Evolutionary conservation across 371 early-diverging fungal genomes (phyloP), one percentile per base, ranked within the genome.

Genomic region (Saksenaea vasiformis): DNA sequence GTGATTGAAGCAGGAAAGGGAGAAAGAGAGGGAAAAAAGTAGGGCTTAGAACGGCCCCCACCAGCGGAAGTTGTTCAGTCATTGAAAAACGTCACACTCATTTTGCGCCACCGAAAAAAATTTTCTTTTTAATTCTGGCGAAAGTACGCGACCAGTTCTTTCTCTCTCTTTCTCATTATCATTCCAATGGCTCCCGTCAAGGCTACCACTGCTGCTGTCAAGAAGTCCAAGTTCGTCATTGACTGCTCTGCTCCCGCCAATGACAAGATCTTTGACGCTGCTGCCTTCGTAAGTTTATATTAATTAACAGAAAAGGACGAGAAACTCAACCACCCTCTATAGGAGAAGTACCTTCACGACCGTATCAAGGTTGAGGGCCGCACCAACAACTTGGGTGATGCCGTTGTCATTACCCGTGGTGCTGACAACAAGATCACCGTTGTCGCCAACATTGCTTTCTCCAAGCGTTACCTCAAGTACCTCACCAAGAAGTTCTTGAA

Each of bases 381-480:
- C 78, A 95, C 97, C 78, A 91, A 91, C 86, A 97, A 97, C 93
- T 88, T 98, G 75, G 92, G 92, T 69, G 93, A 93, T 56, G 74
- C 87, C 71, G 88, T 98, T 71, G 79, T 87, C 77, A 93, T 97
- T 75, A 78, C 87, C 85, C 93, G 95, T 72, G 83, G 77, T 67
- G 77, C 73, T 69, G 90, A 89, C 69, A 85, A 85, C 80, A 86
- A 89, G 83, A 83, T 93, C 78, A 86, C 87, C 60, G 87, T 97
- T 79, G 87, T 89, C 72, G 78, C 92, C 78, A 87, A 84, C 77
- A 82, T 85, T 73, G 82, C 86, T 62, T 91, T 97, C 88, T 91
- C 97, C 83, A 98, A 98, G 95, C 93, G 97, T 72, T 97, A 97
- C 93, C 82, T 98, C 84, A 98, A 98, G 93, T 98, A 98, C 91